Evolutionary conservation across 2,329 filamentous ascomycete genomes (phyloP).

Genomic region (Ophiostoma sp.): DNA sequence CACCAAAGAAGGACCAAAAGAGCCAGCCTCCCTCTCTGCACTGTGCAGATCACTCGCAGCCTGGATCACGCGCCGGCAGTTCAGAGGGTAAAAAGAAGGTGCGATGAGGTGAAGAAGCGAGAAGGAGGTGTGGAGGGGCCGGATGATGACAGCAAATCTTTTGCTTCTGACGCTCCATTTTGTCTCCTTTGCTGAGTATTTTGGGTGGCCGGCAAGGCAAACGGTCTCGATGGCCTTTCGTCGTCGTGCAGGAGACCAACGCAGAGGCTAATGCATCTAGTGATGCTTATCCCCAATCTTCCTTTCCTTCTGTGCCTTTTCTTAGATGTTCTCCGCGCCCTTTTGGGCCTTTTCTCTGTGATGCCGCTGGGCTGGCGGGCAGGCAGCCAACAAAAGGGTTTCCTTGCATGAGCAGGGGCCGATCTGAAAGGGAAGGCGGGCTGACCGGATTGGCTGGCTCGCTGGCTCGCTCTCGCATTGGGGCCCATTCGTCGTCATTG

Average conservation of each 20-base stretch:
- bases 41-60: not conserved
- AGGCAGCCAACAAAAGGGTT: not conserved
- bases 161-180: not conserved
- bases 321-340: not conserved
- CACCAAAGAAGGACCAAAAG: not conserved
- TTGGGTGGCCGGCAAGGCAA: not conserved
- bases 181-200: not conserved
- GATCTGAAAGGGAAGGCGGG: not conserved
- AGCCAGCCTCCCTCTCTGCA: not conserved
- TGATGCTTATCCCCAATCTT: not conserved
- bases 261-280: slow-evolving; percentile 13
- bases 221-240: not conserved
- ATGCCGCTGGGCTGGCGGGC: not conserved
- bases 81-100: not conserved
- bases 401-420: slow-evolving; percentile 12
- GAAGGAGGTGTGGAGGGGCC: not conserved
- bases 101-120: not conserved
- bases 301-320: not conserved
- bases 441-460: slow-evolving; percentile 6
- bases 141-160: not conserved
- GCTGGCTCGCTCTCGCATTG: not conserved
- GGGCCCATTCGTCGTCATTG: not conserved
- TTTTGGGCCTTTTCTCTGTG: not conserved
- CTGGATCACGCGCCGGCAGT: slow-evolving; percentile 10
- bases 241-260: slow-evolving; percentile 6